Conservation (phyloP, 805 yeast genomes). For the Sungouiozyma ichnusensis region DNA sequence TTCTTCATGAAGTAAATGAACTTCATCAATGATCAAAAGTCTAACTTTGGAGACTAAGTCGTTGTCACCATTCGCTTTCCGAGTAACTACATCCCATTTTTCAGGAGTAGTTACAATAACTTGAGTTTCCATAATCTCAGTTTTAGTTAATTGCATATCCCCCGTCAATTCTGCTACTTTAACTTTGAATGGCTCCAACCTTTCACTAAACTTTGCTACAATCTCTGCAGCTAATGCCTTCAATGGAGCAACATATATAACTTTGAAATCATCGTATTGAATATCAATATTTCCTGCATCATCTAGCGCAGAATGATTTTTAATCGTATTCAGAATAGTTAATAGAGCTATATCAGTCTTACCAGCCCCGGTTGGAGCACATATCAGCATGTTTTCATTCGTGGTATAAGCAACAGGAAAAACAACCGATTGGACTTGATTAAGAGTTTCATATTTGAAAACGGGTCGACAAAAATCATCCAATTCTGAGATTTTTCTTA, state of each 20-base stretch:
- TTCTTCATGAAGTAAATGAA: conserved; percentile 91
- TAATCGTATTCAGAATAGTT: conserved; percentile 67
- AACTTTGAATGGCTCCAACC: conserved; percentile 76
- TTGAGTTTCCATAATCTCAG: conserved; percentile 74
- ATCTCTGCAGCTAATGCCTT: conserved; percentile 95
- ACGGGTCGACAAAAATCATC: conserved; percentile 79
- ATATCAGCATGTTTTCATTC: conserved; percentile 87
- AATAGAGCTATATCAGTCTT: conserved; percentile 88
- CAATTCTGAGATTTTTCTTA: conserved; percentile 50
- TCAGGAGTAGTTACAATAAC: conserved; percentile 91
- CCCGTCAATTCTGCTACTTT: conserved; percentile 85
- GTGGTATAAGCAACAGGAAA: conserved; percentile 88
- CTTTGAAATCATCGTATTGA: conserved; percentile 76
- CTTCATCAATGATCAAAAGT: conserved; percentile 87
- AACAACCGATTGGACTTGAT: conserved; percentile 83
- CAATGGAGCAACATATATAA: conserved; percentile 86
- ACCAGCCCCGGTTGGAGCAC: conserved; percentile 99
- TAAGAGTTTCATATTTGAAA: conserved; percentile 67
- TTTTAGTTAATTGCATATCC: conserved; percentile 82
- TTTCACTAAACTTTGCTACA: conserved; percentile 74
- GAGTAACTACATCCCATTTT: conserved; percentile 95
- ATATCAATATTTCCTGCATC: conserved; percentile 48
- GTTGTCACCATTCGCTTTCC: conserved; percentile 83
- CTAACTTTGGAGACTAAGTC: conserved; percentile 78
- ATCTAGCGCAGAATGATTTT: conserved; percentile 52